These are phyloP conservation scores for Rhododendron ovatum DNA, from an alignment of 148 eudicot species.

Conservation along the genomic window DNA sequence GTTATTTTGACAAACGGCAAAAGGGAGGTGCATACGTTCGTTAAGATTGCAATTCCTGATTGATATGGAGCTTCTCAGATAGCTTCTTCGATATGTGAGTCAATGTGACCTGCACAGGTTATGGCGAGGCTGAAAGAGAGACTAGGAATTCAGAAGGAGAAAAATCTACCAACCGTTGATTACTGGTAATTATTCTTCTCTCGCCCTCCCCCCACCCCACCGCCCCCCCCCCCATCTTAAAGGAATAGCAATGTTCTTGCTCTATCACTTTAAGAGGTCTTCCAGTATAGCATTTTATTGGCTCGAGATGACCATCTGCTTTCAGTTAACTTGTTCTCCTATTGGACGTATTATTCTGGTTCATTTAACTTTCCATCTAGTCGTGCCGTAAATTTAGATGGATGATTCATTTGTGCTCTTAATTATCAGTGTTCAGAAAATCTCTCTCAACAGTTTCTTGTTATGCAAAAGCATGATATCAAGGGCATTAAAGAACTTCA, in stretches of 20 bases:
- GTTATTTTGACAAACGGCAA: background rate
- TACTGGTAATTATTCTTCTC: conserved; percentile 41
- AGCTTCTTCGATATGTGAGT: background rate
- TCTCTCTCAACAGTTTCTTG: background rate
- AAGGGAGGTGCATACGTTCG: background rate
- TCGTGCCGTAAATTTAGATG: background rate
- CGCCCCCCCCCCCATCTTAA: no score
- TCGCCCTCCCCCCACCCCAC: no score
- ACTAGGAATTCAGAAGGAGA: conserved; percentile 42
- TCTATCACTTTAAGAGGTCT: no score
- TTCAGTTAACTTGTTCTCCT: background rate
- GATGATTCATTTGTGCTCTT: background rate
- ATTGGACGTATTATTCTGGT: background rate
- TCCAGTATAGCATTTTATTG: background rate
- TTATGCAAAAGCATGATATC: background rate
- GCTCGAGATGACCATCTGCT: background rate
- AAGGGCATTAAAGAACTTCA: background rate
- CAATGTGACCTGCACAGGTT: conserved; percentile 33
- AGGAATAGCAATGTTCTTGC: background rate
- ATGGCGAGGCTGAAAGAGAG: conserved; percentile 58
- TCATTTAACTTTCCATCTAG: background rate
- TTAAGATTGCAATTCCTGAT: background rate
- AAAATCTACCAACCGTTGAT: conserved; percentile 67
- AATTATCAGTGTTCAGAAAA: background rate
- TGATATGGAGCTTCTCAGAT: background rate